Base-by-base conservation (phyloP, 1,284 basidiomycete species). In the Fistulina hepatica region DNA sequence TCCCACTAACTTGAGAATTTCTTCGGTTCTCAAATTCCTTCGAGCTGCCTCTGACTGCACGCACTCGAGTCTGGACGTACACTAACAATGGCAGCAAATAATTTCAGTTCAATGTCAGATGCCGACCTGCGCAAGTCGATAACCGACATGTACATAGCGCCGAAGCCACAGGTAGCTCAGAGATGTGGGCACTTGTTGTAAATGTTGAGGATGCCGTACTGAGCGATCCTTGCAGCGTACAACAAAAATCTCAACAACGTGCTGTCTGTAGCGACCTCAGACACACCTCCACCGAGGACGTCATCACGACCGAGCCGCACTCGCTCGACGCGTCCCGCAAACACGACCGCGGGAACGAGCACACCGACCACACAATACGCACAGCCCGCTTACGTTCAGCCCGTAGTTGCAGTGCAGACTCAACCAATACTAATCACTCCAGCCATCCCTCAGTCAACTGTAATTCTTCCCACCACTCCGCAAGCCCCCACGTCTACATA, bases 401-500 rank as follows among this genome's bases (percentile, higher is more conserved):
- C 30, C 50, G 34, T 53, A 44, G 44, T 53, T 31, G 58, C 61
- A 15, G 46, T 57, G 19, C 60, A 57, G 38, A 48, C 53, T 39
- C 49, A 57, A n/a, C 55, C 62, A 0, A 34, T 53, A 23, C 50
- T 62, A 40, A 42, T 50, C 45, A 13, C 57, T 43, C 44, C 30
- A 42, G 48, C 40, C 36, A 40, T 46, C 19, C 57, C 53, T 39
- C 65, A 69, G 6, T 61, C 73, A 1, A 62, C 63, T 7, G 63
- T 69, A 2, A 69, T 72, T 17, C 58, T 84, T 23, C 71, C 76
- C 1, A 70, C 77, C 0, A 56, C 60, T 0, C 58, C 69, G 0
- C 94, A 97, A 56, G 91, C 85, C 0, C 59, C 79, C 15, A 73
- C 78, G 45, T 83, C 88, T 1, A 86, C 89, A 1, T 97, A 95